Base-by-base conservation (phyloP, 352 stramenopile genomes). In the Peronospora destructor region DNA sequence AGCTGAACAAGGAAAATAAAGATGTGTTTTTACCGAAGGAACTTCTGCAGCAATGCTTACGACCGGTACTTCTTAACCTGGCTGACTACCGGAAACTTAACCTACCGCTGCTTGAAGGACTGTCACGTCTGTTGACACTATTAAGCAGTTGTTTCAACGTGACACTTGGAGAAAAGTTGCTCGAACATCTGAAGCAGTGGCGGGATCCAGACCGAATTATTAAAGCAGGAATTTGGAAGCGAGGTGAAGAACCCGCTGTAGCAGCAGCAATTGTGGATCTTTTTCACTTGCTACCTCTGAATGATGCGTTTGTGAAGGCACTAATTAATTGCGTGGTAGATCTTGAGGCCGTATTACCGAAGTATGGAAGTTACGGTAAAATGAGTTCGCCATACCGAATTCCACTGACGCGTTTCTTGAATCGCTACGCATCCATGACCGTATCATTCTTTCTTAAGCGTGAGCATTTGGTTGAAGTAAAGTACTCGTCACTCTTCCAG, bases 131-230 rank as follows among this genome's bases (percentile, higher is more conserved):
- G 28, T 64, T 99, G 5, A 93, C 84, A 4, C 68, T 98, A 0
- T 68, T 99, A 1, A 97, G 88, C 49, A 97, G 83, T 35, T 98
- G 94, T 73, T 99, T 99, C 55, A 98, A 98, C 47, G 94, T 97
- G 29, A 98, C 93, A 10, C 70, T 99, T 0, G 96, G 94, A 5
- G 95, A 98, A 56, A 98, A 98, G 60, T 60, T 99, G 25, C 62
- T 98, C 1, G 95, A 98, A 51, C 95, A 98, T 57, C 60, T 98
- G 11, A 93, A 97, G 59, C 91, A 97, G 56, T 98, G 87, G 87
- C 73, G 81, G 14, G 85, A 96, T 47, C 87, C 88, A 0, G 85
- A 94, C 30, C 82, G 85, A 28, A 95, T 95, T 35, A 81, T 93
- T 25, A 94, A 95, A 68, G 87, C 87, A 33, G 72, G 55, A n/a